These are phyloP conservation scores for Letharia columbiana DNA, from an alignment of 495 filamentous ascomycete genomes.

Conservation along the genomic window DNA sequence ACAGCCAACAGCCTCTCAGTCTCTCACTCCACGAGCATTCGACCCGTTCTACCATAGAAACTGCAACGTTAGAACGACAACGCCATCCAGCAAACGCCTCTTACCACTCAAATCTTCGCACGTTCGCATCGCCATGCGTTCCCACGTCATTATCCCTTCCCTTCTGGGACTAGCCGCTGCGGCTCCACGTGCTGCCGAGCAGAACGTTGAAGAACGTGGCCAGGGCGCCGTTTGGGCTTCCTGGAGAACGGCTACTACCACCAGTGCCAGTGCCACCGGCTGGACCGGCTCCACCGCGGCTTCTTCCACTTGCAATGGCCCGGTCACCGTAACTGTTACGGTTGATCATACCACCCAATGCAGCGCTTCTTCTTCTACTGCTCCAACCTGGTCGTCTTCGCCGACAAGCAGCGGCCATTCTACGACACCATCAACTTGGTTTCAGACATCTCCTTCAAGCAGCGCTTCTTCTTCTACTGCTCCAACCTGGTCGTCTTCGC, in stretches of 20 bases:
- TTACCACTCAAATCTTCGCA: not conserved
- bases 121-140: constrained; percentile 2
- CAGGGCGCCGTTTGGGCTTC: not conserved
- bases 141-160: not conserved
- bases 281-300: not conserved
- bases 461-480: too few relatives aligned
- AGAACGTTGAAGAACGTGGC: not conserved
- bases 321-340: not conserved
- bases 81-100: not conserved
- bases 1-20: not conserved
- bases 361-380: not conserved
- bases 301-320: not conserved
- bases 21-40: not conserved
- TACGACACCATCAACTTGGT: too few relatives aligned
- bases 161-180: not conserved
- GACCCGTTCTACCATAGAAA: not conserved
- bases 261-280: not conserved
- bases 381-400: not conserved
- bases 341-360: not conserved
- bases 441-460: not conserved
- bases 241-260: not conserved
- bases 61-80: not conserved
- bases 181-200: not conserved
- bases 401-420: not conserved
- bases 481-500: too few relatives aligned